Evolutionary conservation across 2,329 filamentous ascomycete species (phyloP), one percentile per base, ranked within the genome.

Genomic region (Ascochyta rabiei): DNA sequence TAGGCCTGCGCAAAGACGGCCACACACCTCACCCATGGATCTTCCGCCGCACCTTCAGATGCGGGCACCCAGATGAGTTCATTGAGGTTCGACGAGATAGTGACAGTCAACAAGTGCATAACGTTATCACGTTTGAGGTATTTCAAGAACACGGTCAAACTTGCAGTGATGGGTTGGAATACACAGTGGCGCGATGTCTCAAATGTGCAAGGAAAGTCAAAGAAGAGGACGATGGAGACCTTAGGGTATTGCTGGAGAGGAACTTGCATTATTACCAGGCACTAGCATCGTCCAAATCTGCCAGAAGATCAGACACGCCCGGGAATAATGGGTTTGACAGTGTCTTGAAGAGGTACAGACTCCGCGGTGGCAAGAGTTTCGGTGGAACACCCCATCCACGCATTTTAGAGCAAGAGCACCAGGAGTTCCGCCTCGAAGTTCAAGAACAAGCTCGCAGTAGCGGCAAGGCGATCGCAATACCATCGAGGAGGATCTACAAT

Each of bases 51-150:
- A 33, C 42, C 6, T 65, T 63, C 19, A 47, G 43, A 16, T 67
- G 64, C 33, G 57, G 59, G 9, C 62, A 67, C 28, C 44, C 55
- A 13, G 56, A 60, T 8, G 64, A 67, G 16, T 60, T 48, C 16
- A 56, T 67, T n/a, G 35, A 42, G 18, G n/a, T 26, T 10, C 39
- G 16, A 6, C 10, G 13, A 9, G 5, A 23, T 4, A 38, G 47
- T 10, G 18, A 33, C n/a, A 43, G 31, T 19, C 24, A 53, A 3
- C 6, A 9, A n/a, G 23, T 48, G 1, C 44, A 53, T 6, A 53
- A 53, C 12, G 3, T 53, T 4, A 6, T 53, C 16, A 28, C 39
- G 16, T 15, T 21, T 5, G 38, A 38, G 15, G n/a, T 23, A 2
- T 44, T 34, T 18, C 16, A 21, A 10, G 9, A 26, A 2, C n/a